phyloP scores from a whole-genome alignment of 2,329 filamentous ascomycete species.

The Herpotrichia juniperi region DNA sequence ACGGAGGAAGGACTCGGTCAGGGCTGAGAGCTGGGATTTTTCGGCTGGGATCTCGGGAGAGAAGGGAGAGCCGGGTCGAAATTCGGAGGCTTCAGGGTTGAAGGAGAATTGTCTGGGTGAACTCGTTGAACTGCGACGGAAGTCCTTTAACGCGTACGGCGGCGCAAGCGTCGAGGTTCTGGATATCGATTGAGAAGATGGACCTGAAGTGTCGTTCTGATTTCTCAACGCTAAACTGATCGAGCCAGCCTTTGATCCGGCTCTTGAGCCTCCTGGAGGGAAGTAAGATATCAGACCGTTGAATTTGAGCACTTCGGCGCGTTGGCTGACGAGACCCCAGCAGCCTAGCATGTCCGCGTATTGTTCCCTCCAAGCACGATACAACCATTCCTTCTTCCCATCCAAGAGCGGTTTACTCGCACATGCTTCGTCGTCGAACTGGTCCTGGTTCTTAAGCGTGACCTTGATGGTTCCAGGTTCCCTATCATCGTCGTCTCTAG shows the following conservation, averaged over 20 bases:
- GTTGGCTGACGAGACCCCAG: slow-evolving; percentile 62
- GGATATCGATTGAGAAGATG: slow-evolving; percentile 22
- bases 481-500: slow-evolving; percentile 15
- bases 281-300: slow-evolving; percentile 51
- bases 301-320: slow-evolving; percentile 65
- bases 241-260: slow-evolving; percentile 32
- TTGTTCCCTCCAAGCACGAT: slow-evolving; percentile 59
- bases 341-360: slow-evolving; percentile 66
- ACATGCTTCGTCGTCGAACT: slow-evolving; percentile 60
- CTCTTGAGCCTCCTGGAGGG: slow-evolving; percentile 23
- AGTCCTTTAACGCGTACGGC: slow-evolving; percentile 12
- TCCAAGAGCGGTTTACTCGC: slow-evolving; percentile 57
- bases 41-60: slow-evolving; percentile 19
- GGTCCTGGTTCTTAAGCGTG: slow-evolving; percentile 61
- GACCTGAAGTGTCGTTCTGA: slow-evolving; percentile 10
- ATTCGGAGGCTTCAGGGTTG: slow-evolving; percentile 45
- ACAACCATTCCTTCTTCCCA: slow-evolving; percentile 53
- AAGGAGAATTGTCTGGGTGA: slow-evolving; percentile 40
- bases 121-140: slow-evolving; percentile 29
- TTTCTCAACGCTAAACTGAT: slow-evolving; percentile 30
- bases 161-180: slow-evolving; percentile 34
- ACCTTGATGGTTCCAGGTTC: slow-evolving; percentile 49
- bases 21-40: slow-evolving; percentile 19
- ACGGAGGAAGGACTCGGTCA: slow-evolving; percentile 35
- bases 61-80: slow-evolving; percentile 31